Evolutionary conservation across 352 stramenopile genomes (phyloP).

Genomic region (Pythium aphanidermatum): DNA sequence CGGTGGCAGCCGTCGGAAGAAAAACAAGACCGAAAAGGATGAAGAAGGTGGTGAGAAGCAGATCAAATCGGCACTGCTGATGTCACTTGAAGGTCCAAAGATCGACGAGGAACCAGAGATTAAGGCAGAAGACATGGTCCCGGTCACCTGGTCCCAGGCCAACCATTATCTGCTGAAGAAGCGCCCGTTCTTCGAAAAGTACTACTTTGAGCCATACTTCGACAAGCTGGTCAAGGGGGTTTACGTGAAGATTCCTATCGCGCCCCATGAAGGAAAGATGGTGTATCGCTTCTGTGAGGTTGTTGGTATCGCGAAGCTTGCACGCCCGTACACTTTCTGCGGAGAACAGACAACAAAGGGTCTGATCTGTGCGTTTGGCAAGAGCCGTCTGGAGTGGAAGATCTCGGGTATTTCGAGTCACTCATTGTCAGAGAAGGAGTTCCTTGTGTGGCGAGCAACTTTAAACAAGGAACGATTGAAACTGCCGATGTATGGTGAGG

Average conservation of each 20-base stretch:
- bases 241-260: conserved; percentile 69
- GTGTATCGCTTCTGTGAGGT: conserved; percentile 85
- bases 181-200: conserved; percentile 74
- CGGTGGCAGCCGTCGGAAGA: conserved; percentile 8
- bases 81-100: conserved; percentile 27
- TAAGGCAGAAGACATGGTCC: conserved; percentile 60
- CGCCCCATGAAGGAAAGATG: conserved; percentile 65
- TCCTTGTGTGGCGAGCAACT: conserved; percentile 71
- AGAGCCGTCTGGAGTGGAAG: conserved; percentile 71
- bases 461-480: conserved; percentile 75
- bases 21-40: conserved; percentile 17
- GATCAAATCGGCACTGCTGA: conserved; percentile 23
- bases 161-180: conserved; percentile 76
- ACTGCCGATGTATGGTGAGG: conserved; percentile 67
- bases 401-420: conserved; percentile 65
- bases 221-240: conserved; percentile 68
- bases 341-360: conserved; percentile 66
- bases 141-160: conserved; percentile 66
- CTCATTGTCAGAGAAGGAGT: conserved; percentile 71
- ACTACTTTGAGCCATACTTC: conserved; percentile 86
- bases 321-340: conserved; percentile 60
- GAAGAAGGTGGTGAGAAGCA: conserved; percentile 15
- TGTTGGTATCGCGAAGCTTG: conserved; percentile 50
- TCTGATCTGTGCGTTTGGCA: conserved; percentile 73
- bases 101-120: conserved; percentile 34